Evolutionary conservation across 2,329 filamentous ascomycete genomes (phyloP), one percentile per base, ranked within the genome.

Genomic region (Penicillium polonicum): DNA sequence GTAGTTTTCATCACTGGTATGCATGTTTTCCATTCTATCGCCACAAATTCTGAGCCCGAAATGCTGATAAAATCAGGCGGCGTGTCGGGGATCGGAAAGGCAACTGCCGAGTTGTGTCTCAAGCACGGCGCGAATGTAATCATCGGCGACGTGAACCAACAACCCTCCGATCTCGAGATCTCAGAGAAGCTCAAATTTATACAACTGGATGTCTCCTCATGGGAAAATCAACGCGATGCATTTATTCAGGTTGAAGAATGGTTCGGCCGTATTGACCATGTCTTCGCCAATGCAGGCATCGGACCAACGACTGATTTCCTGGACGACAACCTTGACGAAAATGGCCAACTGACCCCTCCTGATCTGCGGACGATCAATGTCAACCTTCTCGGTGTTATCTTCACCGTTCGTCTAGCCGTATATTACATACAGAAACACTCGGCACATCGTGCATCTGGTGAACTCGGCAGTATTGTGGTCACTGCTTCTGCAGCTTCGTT

Each of bases 11-110:
- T 85, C 15, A 85, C 82, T 53, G 81, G 80, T 81, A 72, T 44
- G 65, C 5, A 19, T 41, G 45, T 7, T 21, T 44, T 25, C 45
- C 21, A 52, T 46, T 23, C 15, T 33, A 19, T 44, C 43, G 12
- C 17, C n/a, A 51, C n/a, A 21, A 38, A 23, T 8, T 5, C 3
- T 6, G 1, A 9, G 17, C 31, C 23, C n/a, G 4, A 10, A n/a
- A 29, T n/a, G 17, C 4, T 48, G 2, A 35, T 23, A 2, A n/a
- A 23, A 48, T 1, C 54, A 80, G 83, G 84, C 48, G 82, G 82
- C 55, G 83, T 82, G 0, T 85, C 83, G 2, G 85, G 85, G 17
- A 87, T 87, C 52, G 84, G 85, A 33, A 77, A 85, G 15, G 82
- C 82, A 53, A 85, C 84, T 1, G 77, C 80, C 8, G 69, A 79